phyloP scores from a whole-genome alignment of 192 early-diverging fungal species.

The Coemansia sp. region DNA sequence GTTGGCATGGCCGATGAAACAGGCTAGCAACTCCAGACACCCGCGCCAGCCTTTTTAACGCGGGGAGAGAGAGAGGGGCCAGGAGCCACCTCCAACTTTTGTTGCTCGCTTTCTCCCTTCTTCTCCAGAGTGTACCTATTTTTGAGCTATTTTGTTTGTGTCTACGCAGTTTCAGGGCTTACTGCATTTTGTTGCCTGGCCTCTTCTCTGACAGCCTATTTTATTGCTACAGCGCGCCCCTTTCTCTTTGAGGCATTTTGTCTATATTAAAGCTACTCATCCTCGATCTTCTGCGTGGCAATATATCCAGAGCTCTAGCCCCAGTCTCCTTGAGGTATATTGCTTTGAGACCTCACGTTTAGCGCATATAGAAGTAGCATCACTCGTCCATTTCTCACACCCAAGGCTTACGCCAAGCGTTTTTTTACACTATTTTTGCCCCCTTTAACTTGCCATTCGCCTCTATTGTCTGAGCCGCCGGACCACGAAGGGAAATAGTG shows the following conservation, averaged over 20 bases:
- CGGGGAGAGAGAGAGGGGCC: background rate
- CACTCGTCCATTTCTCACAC: background rate
- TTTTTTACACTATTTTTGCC: constrained; percentile 3
- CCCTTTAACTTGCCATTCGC: background rate
- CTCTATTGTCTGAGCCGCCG: background rate
- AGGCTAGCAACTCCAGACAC: background rate
- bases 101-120: background rate
- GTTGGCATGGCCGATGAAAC: background rate
- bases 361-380: background rate
- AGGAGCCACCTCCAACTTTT: background rate
- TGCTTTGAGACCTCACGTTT: background rate
- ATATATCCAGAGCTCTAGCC: constrained; percentile 2
- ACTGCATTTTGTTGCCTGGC: background rate
- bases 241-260: background rate
- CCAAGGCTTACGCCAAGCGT: background rate
- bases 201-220: background rate
- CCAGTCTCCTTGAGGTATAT: background rate
- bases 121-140: constrained; percentile 1
- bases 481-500: constrained; percentile 6
- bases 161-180: background rate
- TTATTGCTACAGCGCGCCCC: background rate
- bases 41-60: background rate
- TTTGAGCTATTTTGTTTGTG: background rate
- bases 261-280: background rate
- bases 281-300: background rate